phyloP scores from a whole-genome alignment of 1,284 basidiomycete species.

The Puccinia novopanici region DNA sequence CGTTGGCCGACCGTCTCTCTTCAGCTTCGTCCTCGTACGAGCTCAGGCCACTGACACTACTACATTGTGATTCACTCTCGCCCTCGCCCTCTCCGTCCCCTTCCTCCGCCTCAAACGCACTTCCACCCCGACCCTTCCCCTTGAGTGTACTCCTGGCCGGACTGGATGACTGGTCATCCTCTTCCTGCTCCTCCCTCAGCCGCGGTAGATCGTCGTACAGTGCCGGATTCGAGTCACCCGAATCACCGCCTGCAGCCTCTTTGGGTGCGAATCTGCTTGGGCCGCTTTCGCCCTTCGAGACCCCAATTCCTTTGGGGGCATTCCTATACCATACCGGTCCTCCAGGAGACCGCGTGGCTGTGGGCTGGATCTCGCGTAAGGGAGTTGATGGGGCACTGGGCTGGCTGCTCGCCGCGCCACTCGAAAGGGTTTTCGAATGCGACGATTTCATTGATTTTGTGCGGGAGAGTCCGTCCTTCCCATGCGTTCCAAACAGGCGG shows the following conservation, averaged over 20 bases:
- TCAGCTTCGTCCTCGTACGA: constrained; percentile 11
- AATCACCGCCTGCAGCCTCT: background rate
- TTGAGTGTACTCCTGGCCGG: constrained; percentile 44
- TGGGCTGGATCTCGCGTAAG: constrained; percentile 31
- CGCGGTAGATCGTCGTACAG: constrained; percentile 36
- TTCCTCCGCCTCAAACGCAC: constrained; percentile 7
- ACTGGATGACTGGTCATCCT: background rate
- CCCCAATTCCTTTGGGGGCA: background rate
- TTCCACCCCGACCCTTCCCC: constrained; percentile 30
- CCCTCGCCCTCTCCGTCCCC: constrained; percentile 1
- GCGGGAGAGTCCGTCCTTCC: constrained; percentile 11
- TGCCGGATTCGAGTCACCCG: constrained; percentile 29
- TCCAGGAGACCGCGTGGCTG: constrained; percentile 27
- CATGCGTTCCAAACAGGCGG: constrained; percentile 35
- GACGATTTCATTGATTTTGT: constrained; percentile 2
- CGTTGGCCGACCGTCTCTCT: background rate
- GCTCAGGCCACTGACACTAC: constrained; percentile 47
- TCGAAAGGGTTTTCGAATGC: background rate
- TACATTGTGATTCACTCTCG: constrained; percentile 33
- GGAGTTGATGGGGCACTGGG: constrained; percentile 8
- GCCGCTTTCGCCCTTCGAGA: constrained; percentile 7
- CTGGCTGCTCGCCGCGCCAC: background rate
- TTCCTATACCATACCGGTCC: constrained; percentile 48
- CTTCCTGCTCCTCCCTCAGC: constrained; percentile 13
- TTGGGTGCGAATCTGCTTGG: background rate